These are phyloP conservation scores for Mucor velutinosus DNA, from an alignment of 371 early-diverging fungal genomes.

Conservation along the genomic window DNA sequence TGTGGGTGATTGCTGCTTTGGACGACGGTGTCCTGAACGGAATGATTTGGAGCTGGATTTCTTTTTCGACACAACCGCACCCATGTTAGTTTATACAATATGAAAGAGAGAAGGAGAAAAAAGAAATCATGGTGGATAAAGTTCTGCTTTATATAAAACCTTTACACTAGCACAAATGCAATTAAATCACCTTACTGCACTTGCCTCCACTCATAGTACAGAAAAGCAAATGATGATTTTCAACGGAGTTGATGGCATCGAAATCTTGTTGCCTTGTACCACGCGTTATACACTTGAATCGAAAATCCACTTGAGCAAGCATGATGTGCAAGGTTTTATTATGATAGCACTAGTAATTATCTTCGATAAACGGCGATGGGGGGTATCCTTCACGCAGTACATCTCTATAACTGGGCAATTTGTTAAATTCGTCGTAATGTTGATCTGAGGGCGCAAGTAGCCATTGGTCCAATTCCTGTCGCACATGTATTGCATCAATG, in stretches of 20 bases:
- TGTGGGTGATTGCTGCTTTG: background rate
- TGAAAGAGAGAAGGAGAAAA: background rate
- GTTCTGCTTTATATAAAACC: background rate
- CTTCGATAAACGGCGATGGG: conserved; percentile 24
- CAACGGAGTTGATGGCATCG: conserved; percentile 2
- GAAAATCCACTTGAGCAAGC: background rate
- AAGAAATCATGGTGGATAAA: background rate
- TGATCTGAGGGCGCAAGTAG: background rate
- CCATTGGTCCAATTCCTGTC: conserved; percentile 15
- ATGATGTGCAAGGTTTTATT: background rate
- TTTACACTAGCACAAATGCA: background rate
- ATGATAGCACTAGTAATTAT: conserved; percentile 2
- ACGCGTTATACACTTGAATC: conserved; percentile 3
- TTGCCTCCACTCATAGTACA: background rate
- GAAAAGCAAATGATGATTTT: background rate
- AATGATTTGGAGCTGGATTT: background rate
- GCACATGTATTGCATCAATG: background rate
- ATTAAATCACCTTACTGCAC: background rate
- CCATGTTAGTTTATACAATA: background rate
- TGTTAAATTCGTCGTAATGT: background rate
- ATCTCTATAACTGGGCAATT: conserved; percentile 19
- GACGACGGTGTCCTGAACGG: background rate
- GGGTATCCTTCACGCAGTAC: conserved; percentile 21
- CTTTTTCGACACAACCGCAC: background rate
- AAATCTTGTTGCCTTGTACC: conserved; percentile 13